These are phyloP conservation scores for Microbotryum scabiosae DNA, from an alignment of 1,284 basidiomycete species.

Conservation along the genomic window DNA sequence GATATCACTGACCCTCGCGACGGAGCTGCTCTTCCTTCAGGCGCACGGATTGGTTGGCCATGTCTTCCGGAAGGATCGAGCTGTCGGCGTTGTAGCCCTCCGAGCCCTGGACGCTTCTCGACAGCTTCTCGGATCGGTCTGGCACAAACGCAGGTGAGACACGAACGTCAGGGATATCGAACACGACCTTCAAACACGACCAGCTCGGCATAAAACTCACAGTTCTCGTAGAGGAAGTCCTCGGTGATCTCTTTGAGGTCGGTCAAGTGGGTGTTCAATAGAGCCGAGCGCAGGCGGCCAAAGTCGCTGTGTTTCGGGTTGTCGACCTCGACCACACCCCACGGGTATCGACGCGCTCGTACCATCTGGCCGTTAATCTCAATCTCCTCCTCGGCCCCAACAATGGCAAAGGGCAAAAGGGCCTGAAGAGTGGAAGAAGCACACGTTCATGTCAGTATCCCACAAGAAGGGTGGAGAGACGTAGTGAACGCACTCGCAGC, in stretches of 20 bases:
- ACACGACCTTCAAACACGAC: neutral
- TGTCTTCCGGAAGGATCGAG: constrained; percentile 79
- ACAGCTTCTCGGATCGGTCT: constrained; percentile 97
- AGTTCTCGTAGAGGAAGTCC: constrained; percentile 57
- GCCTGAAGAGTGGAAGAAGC: constrained; percentile 45
- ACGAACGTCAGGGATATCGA: neutral
- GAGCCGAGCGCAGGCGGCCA: constrained; percentile 76
- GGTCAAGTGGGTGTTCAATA: constrained; percentile 86
- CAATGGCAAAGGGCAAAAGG: constrained; percentile 90
- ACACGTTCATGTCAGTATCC: neutral
- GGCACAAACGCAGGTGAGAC: constrained; percentile 22
- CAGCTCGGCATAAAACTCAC: neutral
- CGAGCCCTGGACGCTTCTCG: constrained; percentile 75
- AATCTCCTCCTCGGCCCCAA: constrained; percentile 95
- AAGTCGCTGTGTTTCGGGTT: constrained; percentile 99
- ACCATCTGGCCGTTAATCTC: constrained; percentile 84
- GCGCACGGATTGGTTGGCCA: constrained; percentile 90
- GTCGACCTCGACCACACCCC: constrained; percentile 98
- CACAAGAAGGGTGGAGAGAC: neutral
- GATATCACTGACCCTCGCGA: constrained; percentile 52
- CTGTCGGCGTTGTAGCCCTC: constrained; percentile 28
- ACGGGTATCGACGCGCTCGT: constrained; percentile 89
- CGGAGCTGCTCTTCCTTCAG: constrained; percentile 98
- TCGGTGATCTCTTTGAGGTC: constrained; percentile 74
- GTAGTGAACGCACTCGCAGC: constrained; percentile 55